phyloP scores from a whole-genome alignment of 768 basidiomycete genomes.

The Boletus sp. region DNA sequence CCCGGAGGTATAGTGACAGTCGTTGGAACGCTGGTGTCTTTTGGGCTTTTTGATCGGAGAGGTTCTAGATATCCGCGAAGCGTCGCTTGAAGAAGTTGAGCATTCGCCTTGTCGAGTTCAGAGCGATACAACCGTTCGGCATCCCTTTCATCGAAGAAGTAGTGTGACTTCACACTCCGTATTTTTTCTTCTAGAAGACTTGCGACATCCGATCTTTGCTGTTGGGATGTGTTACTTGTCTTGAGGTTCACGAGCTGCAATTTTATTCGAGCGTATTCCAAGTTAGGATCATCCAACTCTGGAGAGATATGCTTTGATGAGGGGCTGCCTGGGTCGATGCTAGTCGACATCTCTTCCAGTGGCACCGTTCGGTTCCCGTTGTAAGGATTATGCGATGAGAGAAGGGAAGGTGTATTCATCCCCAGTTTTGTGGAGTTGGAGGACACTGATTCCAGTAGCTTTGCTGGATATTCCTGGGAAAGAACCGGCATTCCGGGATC shows the following conservation, averaged over 20 bases:
- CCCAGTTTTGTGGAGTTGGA: constrained; percentile 30
- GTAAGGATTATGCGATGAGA: constrained; percentile 28
- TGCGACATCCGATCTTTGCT: constrained; percentile 27
- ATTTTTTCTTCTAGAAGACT: constrained; percentile 46
- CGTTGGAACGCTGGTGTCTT: background rate
- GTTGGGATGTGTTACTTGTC: constrained; percentile 27
- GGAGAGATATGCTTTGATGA: constrained; percentile 33
- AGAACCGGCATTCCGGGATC: background rate
- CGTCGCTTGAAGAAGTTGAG: constrained; percentile 40
- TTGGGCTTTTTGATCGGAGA: background rate
- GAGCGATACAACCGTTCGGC: constrained; percentile 55
- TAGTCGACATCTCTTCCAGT: constrained; percentile 6
- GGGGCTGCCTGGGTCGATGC: background rate
- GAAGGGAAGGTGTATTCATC: constrained; percentile 38
- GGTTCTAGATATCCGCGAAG: constrained; percentile 31
- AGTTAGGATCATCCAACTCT: constrained; percentile 53
- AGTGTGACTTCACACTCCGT: constrained; percentile 48
- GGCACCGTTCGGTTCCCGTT: background rate
- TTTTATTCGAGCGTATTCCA: constrained; percentile 61
- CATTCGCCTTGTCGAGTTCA: constrained; percentile 51
- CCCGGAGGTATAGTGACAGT: background rate
- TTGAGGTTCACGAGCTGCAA: constrained; percentile 50
- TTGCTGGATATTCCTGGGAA: background rate
- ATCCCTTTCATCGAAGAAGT: constrained; percentile 68
- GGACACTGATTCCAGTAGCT: background rate